Base-by-base conservation (phyloP, 1,139 yeast genomes). In the Taiozyma onychis region DNA sequence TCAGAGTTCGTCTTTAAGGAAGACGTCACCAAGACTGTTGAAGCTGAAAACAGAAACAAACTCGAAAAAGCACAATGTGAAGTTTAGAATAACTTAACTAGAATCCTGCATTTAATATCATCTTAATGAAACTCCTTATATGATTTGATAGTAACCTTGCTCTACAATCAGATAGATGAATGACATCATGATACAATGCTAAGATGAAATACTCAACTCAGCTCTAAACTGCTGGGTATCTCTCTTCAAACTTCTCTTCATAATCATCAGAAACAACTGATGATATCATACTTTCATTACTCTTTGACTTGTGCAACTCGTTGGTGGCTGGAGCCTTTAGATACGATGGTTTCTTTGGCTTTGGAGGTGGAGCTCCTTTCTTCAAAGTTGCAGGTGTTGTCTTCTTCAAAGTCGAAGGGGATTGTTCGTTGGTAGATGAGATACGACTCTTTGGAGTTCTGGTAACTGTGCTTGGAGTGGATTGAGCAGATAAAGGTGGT, bases 331-430 rank as follows among this genome's bases (percentile, higher is more conserved):
- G 32, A 10, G 61, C 65, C 59, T 78, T 78, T 54, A 83, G 69
- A 60, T 79, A 77, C 4, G 62, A 62, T 2, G 90, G 89, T 56
- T 83, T 83, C 54, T 70, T 73, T 3, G 87, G 87, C 54, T 78
- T 78, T 14, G 86, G 84, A 11, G 86, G 86, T 5, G 83, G 78
- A 35, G 72, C 72, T 3, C 50, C 37, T 32, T 49, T 48, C 42
- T 51, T 51, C 37, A 43, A 11, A 2, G 46, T 43, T 18, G 6
- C 6, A 18, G 41, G 22, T 10, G 41, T 37, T 1, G 24, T 16
- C 45, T 55, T 57, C 47, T 57, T 57, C 41, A 55, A 42, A n/a
- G 57, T 55, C 3, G 55, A 43, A 2, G 60, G 55, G 2, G 51
- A 44, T 35, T 39, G 46, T 2, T 41, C 46, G 24, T 42, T 44